A percentile compares a stretch with the other conserved stretches of the same genome.
phyloP scores from a whole-genome alignment of 805 yeast species.

The Myxozyma udenii region DNA sequence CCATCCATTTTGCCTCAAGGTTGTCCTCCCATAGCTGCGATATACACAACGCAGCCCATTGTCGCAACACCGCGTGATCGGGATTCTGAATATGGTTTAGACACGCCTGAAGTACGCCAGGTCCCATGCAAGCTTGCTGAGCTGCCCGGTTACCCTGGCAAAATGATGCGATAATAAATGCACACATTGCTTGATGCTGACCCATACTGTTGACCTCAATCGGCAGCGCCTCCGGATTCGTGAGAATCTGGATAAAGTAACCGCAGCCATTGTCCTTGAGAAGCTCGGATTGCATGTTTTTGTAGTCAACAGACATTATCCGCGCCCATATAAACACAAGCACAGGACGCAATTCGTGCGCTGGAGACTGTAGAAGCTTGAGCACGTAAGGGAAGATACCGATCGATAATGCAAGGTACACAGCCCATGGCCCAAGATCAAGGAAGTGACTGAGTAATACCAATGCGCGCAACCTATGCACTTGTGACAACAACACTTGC shows the following conservation, averaged over 20 bases:
- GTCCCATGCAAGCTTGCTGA: constrained; percentile 71
- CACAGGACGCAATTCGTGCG: constrained; percentile 91
- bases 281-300: constrained; percentile 85
- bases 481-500: constrained; percentile 90
- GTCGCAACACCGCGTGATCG: constrained; percentile 81
- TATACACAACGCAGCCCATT: constrained; percentile 82
- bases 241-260: constrained; percentile 78
- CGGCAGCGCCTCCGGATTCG: constrained; percentile 39
- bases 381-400: constrained; percentile 95
- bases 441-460: constrained; percentile 78
- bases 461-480: constrained; percentile 85
- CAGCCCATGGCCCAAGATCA: constrained; percentile 98
- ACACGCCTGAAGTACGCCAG: constrained; percentile 68
- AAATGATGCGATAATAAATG: constrained; percentile 81
- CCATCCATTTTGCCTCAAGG: constrained; percentile 70
- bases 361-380: constrained; percentile 87
- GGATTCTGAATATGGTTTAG: constrained; percentile 62
- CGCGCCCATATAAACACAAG: constrained; percentile 96
- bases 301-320: constrained; percentile 91
- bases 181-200: constrained; percentile 94
- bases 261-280: constrained; percentile 87
- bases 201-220: constrained; percentile 45
- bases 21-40: constrained; percentile 73
- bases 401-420: constrained; percentile 82
- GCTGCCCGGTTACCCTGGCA: constrained; percentile 77